Conservation (phyloP, 768 basidiomycete species). For the Kwoniella sp. region DNA sequence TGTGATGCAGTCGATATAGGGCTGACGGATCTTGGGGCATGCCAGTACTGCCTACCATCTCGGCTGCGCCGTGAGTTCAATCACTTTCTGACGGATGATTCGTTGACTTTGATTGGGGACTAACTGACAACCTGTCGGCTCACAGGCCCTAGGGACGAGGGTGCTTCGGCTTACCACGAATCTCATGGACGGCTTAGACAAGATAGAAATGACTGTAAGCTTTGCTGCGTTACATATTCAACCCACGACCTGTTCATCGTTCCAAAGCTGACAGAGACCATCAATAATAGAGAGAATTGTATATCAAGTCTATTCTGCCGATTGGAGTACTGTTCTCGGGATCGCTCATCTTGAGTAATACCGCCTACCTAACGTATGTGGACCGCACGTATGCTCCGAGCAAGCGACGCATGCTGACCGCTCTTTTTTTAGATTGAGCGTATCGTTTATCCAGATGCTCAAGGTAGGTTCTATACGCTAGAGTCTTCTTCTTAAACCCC, state of each 20-base stretch:
- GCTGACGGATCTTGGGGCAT: too few species aligned
- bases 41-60: slow-evolving; percentile 50
- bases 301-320: slow-evolving; percentile 83
- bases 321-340: slow-evolving; percentile 94
- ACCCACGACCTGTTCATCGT: background rate
- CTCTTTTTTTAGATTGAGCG: slow-evolving; percentile 61
- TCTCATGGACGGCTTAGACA: slow-evolving; percentile 53
- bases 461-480: slow-evolving; percentile 62
- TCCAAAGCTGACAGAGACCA: background rate
- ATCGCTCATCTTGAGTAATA: slow-evolving; percentile 87
- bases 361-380: slow-evolving; percentile 74
- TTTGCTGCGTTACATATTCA: too few species aligned
- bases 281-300: slow-evolving; percentile 57
- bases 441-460: slow-evolving; percentile 97
- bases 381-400: slow-evolving; percentile 39
- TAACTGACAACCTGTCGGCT: background rate
- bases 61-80: slow-evolving; percentile 46
- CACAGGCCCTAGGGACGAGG: slow-evolving; percentile 47
- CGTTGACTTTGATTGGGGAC: background rate
- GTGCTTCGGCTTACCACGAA: slow-evolving; percentile 52
- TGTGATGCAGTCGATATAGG: slow-evolving; percentile 1
- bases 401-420: slow-evolving; percentile 12
- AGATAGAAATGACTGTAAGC: slow-evolving; percentile 64
- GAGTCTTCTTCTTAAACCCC: background rate
- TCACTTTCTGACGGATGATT: background rate